phyloP scores from a whole-genome alignment of 306 rosid genomes.

The Prunus armeniaca region DNA sequence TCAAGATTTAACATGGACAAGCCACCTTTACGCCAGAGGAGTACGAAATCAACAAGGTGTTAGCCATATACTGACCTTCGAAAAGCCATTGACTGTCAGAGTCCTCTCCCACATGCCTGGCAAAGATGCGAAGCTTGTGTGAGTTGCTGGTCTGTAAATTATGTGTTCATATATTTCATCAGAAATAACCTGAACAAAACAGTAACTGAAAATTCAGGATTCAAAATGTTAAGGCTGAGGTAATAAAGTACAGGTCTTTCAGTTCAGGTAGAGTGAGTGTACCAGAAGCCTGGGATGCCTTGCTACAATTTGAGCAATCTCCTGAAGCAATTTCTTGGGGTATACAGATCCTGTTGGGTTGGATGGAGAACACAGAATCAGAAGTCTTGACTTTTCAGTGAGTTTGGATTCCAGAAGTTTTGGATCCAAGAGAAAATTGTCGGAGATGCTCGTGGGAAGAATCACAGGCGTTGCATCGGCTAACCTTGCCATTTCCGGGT shows the following conservation, averaged over 20 bases:
- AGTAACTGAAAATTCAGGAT: slow-evolving; percentile 17
- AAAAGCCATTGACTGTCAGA: slow-evolving; percentile 89
- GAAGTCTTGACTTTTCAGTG: slow-evolving; percentile 71
- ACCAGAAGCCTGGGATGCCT: slow-evolving; percentile 98
- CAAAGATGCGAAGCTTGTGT: slow-evolving; percentile 93
- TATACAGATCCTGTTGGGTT: slow-evolving; percentile 97
- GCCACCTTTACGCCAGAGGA: neutral
- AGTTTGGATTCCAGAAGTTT: slow-evolving; percentile 66
- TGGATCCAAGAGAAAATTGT: slow-evolving; percentile 80
- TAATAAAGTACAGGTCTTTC: slow-evolving; percentile 14
- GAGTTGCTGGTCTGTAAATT: slow-evolving; percentile 88
- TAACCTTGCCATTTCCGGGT: slow-evolving; percentile 93
- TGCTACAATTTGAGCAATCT: slow-evolving; percentile 82
- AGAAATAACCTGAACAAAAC: slow-evolving; percentile 63
- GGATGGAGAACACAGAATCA: slow-evolving; percentile 92
- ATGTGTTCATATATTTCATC: slow-evolving; percentile 97
- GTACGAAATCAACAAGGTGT: neutral
- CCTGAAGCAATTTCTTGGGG: slow-evolving; percentile 79
- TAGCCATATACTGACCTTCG: slow-evolving; percentile 54
- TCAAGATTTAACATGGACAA: neutral
- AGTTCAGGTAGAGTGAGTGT: slow-evolving; percentile 20
- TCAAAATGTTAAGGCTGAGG: slow-evolving; percentile 6
- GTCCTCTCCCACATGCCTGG: slow-evolving; percentile 98
- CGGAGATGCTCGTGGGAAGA: slow-evolving; percentile 63
- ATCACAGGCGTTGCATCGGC: slow-evolving; percentile 95